Evolutionary conservation across 1,284 basidiomycete genomes (phyloP).

Genomic region (Malassezia sp.): DNA sequence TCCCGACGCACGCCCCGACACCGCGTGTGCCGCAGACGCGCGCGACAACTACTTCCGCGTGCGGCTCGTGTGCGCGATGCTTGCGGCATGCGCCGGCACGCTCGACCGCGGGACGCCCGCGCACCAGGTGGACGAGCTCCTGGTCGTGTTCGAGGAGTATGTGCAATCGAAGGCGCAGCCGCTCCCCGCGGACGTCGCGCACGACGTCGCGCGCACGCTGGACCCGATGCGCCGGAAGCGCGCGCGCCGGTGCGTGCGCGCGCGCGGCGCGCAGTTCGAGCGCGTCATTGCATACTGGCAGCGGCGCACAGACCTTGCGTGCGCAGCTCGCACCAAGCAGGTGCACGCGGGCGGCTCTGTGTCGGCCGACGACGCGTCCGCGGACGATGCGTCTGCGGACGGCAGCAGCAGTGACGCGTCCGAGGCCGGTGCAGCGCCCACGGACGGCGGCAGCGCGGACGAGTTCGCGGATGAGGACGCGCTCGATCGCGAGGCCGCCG

Average conservation of each 20-base stretch:
- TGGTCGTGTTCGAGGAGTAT: slow-evolving; percentile 5
- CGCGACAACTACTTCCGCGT: slow-evolving; percentile 93
- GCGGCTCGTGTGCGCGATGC: slow-evolving; percentile 74
- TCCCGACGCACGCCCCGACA: slow-evolving; percentile 63
- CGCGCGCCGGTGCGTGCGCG: slow-evolving; percentile 5
- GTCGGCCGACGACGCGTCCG: too few species aligned
- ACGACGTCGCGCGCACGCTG: slow-evolving; percentile 73
- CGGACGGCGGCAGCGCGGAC: background rate
- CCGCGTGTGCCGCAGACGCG: too few species aligned
- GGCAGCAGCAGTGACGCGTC: too few species aligned
- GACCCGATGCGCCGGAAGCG: slow-evolving; percentile 6
- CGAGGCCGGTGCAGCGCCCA: too few species aligned
- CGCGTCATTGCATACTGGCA: background rate
- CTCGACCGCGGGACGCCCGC: slow-evolving; percentile 59
- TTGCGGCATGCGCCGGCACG: slow-evolving; percentile 95
- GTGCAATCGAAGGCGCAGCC: slow-evolving; percentile 60
- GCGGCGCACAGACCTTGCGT: too few species aligned
- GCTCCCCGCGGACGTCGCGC: slow-evolving; percentile 90
- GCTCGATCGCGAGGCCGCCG: slow-evolving; percentile 2
- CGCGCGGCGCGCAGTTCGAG: too few species aligned
- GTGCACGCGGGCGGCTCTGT: too few species aligned
- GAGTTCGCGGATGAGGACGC: background rate
- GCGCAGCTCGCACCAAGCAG: too few species aligned
- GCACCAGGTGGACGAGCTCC: slow-evolving; percentile 7
- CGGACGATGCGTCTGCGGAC: too few species aligned